These are phyloP conservation scores for Darksidea phi DNA, from an alignment of 495 filamentous ascomycete genomes.

Conservation along the genomic window DNA sequence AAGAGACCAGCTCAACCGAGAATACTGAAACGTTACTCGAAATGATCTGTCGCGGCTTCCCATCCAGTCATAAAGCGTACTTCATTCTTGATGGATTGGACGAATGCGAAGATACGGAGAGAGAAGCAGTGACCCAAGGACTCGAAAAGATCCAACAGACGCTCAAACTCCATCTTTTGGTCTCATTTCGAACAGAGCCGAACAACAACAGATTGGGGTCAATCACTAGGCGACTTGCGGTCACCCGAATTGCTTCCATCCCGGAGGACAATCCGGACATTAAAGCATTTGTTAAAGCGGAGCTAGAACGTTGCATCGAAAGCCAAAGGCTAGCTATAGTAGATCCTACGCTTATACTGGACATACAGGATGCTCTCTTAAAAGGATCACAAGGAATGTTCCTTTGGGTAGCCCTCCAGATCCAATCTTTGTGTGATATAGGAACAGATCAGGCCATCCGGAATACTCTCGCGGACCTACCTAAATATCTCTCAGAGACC, in stretches of 20 bases:
- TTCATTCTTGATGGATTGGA: slow-evolving; percentile 46
- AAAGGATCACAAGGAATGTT: slow-evolving; percentile 48
- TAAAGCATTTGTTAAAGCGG: slow-evolving; percentile 41
- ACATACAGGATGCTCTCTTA: slow-evolving; percentile 42
- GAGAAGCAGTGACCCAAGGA: slow-evolving; percentile 31
- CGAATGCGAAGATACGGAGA: slow-evolving; percentile 40
- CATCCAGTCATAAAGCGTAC: slow-evolving; percentile 35
- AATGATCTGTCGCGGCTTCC: slow-evolving; percentile 30
- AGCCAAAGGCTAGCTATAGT: slow-evolving; percentile 42
- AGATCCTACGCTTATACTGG: slow-evolving; percentile 43
- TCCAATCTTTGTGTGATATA: slow-evolving; percentile 44
- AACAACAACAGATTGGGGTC: slow-evolving; percentile 29
- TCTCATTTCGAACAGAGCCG: slow-evolving; percentile 40
- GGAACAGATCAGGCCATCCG: slow-evolving; percentile 48
- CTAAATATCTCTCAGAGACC: slow-evolving; percentile 45
- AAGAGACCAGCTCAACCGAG: slow-evolving; percentile 20
- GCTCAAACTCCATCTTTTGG: slow-evolving; percentile 39
- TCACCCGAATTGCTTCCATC: slow-evolving; percentile 32
- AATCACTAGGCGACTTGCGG: slow-evolving; percentile 23
- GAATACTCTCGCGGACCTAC: slow-evolving; percentile 44
- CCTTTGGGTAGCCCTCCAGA: slow-evolving; percentile 51
- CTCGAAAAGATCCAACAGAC: slow-evolving; percentile 36
- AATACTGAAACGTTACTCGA: slow-evolving; percentile 33
- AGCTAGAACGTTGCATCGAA: slow-evolving; percentile 41
- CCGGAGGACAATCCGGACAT: slow-evolving; percentile 48